phyloP scores from a whole-genome alignment of 2,329 filamentous ascomycete genomes.

The Coniochaeta prunicola region DNA sequence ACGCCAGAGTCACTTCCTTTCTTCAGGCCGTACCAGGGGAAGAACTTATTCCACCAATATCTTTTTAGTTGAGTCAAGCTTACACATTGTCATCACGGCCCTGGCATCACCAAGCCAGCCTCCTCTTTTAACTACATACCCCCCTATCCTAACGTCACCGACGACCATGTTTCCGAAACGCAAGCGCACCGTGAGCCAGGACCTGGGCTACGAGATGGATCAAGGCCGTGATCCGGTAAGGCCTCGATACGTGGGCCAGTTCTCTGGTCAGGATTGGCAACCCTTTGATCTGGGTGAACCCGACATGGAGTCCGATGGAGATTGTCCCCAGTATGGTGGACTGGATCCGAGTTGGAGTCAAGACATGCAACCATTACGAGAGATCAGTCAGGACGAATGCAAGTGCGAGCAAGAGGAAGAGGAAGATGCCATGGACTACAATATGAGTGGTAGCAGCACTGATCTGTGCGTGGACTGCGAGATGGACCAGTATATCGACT shows the following conservation, averaged over 20 bases:
- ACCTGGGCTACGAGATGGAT: neutral
- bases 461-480: neutral
- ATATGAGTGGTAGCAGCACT: neutral
- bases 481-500: neutral
- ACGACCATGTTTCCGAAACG: neutral
- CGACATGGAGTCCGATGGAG: neutral
- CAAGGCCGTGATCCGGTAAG: neutral
- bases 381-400: neutral
- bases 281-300: neutral
- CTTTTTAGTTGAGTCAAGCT: neutral
- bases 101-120: neutral
- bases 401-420: neutral
- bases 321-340: too few relatives aligned
- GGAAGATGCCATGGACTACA: neutral
- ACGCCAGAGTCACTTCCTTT: neutral
- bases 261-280: neutral
- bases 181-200: neutral
- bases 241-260: neutral
- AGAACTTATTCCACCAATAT: neutral
- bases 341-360: neutral
- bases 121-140: neutral
- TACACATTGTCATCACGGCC: neutral
- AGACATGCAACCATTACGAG: neutral
- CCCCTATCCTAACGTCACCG: neutral
- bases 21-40: neutral